Base-by-base conservation (phyloP, 2,329 filamentous ascomycete genomes). In the Microdochium bolleyi region DNA sequence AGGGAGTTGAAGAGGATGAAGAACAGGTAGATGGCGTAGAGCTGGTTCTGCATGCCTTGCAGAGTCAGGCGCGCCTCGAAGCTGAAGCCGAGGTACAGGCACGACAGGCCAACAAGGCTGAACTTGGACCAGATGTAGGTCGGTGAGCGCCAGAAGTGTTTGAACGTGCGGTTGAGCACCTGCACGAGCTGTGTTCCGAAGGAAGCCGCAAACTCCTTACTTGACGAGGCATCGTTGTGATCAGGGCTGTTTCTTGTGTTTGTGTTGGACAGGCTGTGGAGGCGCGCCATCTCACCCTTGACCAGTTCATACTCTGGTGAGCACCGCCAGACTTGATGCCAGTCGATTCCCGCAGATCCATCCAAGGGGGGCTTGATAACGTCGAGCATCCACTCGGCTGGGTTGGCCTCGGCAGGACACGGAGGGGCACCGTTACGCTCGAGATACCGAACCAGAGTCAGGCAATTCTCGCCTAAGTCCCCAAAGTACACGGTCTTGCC, bases 61-160 rank as follows among this genome's bases (percentile, higher is more conserved):
- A 80, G 71, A 0, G 80, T 82, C 51, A 38, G 34, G 74, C 74
- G 7, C 80, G 72, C 8, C 79, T 74, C 46, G 52, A 44, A n/a
- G 55, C 34, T 48, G 13, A 56, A 24, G 3, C 51, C 38, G 13
- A 53, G 44, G 21, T 78, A 72, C 69, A 75, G 89, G 66, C 91
- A 89, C 0, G 84, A 86, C 65, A 89, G 88, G 1, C 87, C 88
- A 54, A 91, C 84, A 19, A 92, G 78, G 1, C 76, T 65, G 2
- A 80, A 66, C 70, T 92, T 92, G 53, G 87, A 80, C 67, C 89
- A 87, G 61, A 94, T 83, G 68, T 94, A 94, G 11, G 76, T 75
- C 0, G 89, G 89, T 53, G 83, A 89, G 48, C 89, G 80, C 88
- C 89, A 92, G 74, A 92, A 92, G 64, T 94, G 89, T 62, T 89